These are phyloP conservation scores for Collybiopsis confluens DNA, from an alignment of 768 basidiomycete species.

Conservation along the genomic window DNA sequence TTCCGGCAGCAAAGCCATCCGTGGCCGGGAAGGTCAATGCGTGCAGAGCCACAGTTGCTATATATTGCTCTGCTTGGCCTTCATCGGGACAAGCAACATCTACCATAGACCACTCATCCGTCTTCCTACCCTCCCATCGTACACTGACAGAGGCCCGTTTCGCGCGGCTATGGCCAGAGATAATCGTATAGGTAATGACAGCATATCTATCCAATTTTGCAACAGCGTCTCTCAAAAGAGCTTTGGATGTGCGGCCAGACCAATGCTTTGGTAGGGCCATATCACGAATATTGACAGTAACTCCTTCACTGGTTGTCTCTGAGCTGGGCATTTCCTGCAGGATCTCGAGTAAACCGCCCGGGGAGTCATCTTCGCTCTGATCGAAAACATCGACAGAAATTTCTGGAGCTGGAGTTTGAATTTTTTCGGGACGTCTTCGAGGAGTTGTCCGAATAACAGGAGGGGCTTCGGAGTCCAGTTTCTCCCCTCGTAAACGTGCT, in stretches of 20 bases:
- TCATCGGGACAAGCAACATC: conserved; percentile 77
- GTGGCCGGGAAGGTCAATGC: conserved; percentile 61
- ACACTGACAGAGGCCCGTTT: conserved; percentile 70
- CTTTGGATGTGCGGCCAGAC: conserved; percentile 79
- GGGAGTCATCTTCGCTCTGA: conserved; percentile 42
- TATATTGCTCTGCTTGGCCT: conserved; percentile 84
- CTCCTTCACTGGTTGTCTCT: conserved; percentile 54
- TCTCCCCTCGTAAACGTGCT: conserved; percentile 31
- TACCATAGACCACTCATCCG: conserved; percentile 75
- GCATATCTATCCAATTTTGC: conserved; percentile 71
- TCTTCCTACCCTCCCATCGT: conserved; percentile 62
- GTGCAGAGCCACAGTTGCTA: conserved; percentile 83
- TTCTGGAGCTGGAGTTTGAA: conserved; percentile 9
- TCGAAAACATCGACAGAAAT: conserved; percentile 44
- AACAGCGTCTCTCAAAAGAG: conserved; percentile 63
- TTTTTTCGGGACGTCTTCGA: conserved; percentile 16
- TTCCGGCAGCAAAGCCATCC: conserved; percentile 60
- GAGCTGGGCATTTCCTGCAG: conserved; percentile 60
- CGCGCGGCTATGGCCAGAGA: conserved; percentile 73
- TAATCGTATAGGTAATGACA: conserved; percentile 56
- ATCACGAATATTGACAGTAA: conserved; percentile 52
- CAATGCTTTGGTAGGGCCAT: conserved; percentile 83
- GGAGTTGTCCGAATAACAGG: not conserved
- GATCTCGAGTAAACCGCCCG: conserved; percentile 67
- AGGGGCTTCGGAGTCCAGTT: not conserved